Conservation (phyloP, 805 yeast genomes). For the Candida succiphila region DNA sequence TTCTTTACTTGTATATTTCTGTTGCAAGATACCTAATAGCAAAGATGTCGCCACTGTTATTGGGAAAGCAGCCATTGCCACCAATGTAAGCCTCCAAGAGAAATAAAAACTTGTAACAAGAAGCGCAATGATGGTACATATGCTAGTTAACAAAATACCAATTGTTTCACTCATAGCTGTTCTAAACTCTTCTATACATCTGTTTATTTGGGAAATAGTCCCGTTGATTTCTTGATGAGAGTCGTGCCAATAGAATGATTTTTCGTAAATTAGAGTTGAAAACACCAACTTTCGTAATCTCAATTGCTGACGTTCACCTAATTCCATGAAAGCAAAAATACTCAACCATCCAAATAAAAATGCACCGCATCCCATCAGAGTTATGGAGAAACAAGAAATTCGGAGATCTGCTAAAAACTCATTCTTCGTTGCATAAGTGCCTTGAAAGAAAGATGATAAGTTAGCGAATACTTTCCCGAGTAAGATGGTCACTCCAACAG, state of each 20-base stretch:
- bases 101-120: constrained; percentile 58
- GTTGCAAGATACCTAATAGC: constrained; percentile 41
- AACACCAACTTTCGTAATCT: constrained; percentile 42
- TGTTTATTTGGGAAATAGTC: constrained; percentile 49
- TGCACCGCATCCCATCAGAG: constrained; percentile 36
- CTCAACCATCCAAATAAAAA: constrained; percentile 41
- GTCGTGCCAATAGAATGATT: constrained; percentile 57
- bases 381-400: constrained; percentile 24
- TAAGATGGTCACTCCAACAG: constrained; percentile 53
- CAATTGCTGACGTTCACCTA: constrained; percentile 64
- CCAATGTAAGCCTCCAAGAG: constrained; percentile 79
- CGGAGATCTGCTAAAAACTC: constrained; percentile 28
- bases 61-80: constrained; percentile 71
- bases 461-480: constrained; percentile 54
- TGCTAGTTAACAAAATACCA: constrained; percentile 44
- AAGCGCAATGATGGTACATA: constrained; percentile 43
- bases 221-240: constrained; percentile 47
- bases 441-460: constrained; percentile 24
- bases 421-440: constrained; percentile 14
- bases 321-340: constrained; percentile 48
- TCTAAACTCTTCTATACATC: constrained; percentile 69
- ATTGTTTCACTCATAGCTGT: constrained; percentile 58
- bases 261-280: constrained; percentile 34
- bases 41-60: constrained; percentile 41
- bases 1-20: constrained; percentile 39